Percentiles rank a stretch among this genome's conserved stretches.
Conservation (phyloP, 2,329 filamentous ascomycete species). For the Colletotrichum chrysophilum region DNA sequence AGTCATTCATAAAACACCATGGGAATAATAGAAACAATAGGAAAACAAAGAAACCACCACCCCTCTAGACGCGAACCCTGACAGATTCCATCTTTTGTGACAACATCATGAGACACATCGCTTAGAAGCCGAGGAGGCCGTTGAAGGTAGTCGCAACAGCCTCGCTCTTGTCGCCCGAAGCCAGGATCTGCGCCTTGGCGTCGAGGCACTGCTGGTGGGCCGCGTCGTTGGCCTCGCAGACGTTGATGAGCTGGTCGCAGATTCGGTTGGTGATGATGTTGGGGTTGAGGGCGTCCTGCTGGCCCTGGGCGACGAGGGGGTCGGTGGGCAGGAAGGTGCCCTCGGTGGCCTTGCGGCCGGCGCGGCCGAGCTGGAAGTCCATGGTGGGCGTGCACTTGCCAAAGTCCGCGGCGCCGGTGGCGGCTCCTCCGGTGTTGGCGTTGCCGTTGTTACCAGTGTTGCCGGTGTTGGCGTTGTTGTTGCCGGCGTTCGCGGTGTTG, state of each 20-base stretch:
- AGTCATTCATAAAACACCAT: neutral
- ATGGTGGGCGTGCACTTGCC: slow-evolving; percentile 55
- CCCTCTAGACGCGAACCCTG: neutral
- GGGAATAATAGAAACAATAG: slow-evolving; percentile 1
- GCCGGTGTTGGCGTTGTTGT: slow-evolving; percentile 24
- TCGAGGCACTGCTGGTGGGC: slow-evolving; percentile 52
- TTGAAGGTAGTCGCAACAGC: slow-evolving; percentile 56
- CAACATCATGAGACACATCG: neutral
- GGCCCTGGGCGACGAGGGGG: slow-evolving; percentile 57
- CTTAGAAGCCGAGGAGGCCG: slow-evolving; percentile 41
- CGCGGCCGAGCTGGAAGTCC: slow-evolving; percentile 60
- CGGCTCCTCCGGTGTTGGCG: slow-evolving; percentile 21
- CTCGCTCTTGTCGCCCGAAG: slow-evolving; percentile 52
- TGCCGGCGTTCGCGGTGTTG: slow-evolving; percentile 12
- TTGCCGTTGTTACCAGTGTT: neutral
- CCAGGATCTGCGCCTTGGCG: slow-evolving; percentile 55
- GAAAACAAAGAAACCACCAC: neutral
- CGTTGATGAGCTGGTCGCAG: slow-evolving; percentile 65
- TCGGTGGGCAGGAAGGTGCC: slow-evolving; percentile 66
- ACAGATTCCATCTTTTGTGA: no score
- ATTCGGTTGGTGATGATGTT: slow-evolving; percentile 69
- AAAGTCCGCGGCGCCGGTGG: slow-evolving; percentile 48
- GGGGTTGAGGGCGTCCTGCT: slow-evolving; percentile 64
- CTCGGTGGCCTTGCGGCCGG: slow-evolving; percentile 53
- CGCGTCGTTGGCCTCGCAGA: slow-evolving; percentile 62